Evolutionary conservation across 2,329 filamentous ascomycete species (phyloP).

Genomic region (Karstenula rhodostoma): DNA sequence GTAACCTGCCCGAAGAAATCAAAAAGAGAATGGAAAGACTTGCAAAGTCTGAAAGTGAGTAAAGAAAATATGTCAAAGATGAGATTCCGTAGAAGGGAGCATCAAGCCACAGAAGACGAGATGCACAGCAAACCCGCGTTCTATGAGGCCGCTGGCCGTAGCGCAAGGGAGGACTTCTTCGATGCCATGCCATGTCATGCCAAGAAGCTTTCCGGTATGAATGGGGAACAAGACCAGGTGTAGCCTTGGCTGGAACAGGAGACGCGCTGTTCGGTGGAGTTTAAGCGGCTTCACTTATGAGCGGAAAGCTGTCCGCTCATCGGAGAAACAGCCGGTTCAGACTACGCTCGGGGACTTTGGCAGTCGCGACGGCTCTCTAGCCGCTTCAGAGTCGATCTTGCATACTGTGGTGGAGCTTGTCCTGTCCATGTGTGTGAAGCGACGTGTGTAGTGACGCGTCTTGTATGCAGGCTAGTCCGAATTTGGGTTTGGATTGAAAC

Average conservation of each 20-base stretch:
- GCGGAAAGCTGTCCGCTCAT: slow-evolving; percentile 11
- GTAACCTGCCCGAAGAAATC: slow-evolving; percentile 22
- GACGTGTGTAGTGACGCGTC: slow-evolving; percentile 11
- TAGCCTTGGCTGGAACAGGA: slow-evolving; percentile 29
- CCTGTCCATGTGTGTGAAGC: neutral
- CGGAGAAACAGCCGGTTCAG: neutral
- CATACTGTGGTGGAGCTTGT: neutral
- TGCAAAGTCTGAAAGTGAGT: slow-evolving; percentile 20
- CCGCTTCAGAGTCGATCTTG: neutral
- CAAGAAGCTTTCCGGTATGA: slow-evolving; percentile 9
- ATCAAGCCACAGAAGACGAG: slow-evolving; percentile 16
- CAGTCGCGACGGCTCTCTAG: neutral
- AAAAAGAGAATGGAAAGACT: slow-evolving; percentile 20
- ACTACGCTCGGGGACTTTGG: neutral
- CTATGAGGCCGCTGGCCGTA: slow-evolving; percentile 10
- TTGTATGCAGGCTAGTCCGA: neutral
- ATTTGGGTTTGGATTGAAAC: slow-evolving; percentile 1
- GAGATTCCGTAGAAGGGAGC: slow-evolving; percentile 8
- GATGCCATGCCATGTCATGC: neutral
- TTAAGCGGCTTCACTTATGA: slow-evolving; percentile 16
- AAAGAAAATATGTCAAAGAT: slow-evolving; percentile 19
- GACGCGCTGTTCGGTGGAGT: slow-evolving; percentile 21
- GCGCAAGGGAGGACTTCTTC: neutral
- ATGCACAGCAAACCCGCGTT: neutral
- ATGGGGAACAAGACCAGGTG: slow-evolving; percentile 9